Percentiles rank a stretch among this genome's conserved stretches.
Evolutionary conservation across 106 monocot genomes (phyloP).

Genomic region (Dactylorhiza incarnata): DNA sequence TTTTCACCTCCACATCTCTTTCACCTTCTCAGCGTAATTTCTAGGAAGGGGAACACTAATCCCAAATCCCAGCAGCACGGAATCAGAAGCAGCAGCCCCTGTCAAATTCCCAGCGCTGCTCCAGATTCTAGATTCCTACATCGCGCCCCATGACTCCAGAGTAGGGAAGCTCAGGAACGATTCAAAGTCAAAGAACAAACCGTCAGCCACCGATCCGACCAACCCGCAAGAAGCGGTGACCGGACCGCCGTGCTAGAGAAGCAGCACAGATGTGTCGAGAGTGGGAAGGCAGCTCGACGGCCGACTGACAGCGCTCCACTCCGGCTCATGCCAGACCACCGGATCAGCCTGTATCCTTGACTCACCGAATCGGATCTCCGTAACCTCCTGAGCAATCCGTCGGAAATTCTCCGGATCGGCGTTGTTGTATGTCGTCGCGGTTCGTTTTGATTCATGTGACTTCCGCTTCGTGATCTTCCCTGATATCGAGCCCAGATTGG

Average conservation of each 20-base stretch:
- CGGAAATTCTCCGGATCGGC: slow-evolving; percentile 60
- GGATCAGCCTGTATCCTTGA: slow-evolving; percentile 1
- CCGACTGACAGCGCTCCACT: neutral
- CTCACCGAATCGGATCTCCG: slow-evolving; percentile 23
- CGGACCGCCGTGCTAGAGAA: slow-evolving; percentile 4
- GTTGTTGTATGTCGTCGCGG: slow-evolving; percentile 49
- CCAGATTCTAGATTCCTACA: neutral
- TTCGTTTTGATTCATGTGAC: slow-evolving; percentile 29
- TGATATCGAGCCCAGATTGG: neutral
- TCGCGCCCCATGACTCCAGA: slow-evolving; percentile 41
- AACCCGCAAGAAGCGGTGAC: neutral
- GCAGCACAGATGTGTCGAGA: slow-evolving; percentile 32
- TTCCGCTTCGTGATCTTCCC: slow-evolving; percentile 34
- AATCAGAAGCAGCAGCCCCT: no score
- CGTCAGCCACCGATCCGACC: neutral
- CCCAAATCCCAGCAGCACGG: no score
- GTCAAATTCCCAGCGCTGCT: no score
- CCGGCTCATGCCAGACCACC: slow-evolving; percentile 14
- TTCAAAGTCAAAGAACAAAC: slow-evolving; percentile 21
- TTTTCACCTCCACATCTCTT: no score
- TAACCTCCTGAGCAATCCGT: slow-evolving; percentile 63
- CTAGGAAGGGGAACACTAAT: no score
- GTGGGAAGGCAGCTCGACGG: slow-evolving; percentile 22
- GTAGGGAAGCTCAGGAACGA: slow-evolving; percentile 41
- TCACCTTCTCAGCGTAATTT: no score